phyloP scores from a whole-genome alignment of 345 rosid genomes.

The Pelargonium nanum region DNA sequence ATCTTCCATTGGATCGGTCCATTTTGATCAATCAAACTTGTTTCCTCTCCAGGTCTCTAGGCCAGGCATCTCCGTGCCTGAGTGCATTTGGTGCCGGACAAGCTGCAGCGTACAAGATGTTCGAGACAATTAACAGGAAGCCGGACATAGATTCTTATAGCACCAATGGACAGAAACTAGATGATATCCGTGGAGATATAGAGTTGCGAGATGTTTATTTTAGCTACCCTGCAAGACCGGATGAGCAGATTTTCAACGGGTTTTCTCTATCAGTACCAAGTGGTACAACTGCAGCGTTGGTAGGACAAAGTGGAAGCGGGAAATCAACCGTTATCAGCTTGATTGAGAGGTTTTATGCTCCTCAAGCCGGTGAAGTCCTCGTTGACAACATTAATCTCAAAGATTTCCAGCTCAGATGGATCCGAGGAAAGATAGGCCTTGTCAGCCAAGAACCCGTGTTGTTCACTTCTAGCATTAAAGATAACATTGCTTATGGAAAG shows the following conservation, averaged over 20 bases:
- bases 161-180: constrained; percentile 16
- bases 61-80: constrained; percentile 37
- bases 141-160: constrained; percentile 27
- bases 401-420: constrained; percentile 33
- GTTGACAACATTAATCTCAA: constrained; percentile 31
- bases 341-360: constrained; percentile 40
- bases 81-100: constrained; percentile 31
- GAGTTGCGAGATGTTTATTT: constrained; percentile 28
- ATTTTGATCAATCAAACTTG: background rate
- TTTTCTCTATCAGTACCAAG: constrained; percentile 25
- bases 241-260: constrained; percentile 25
- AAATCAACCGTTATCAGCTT: constrained; percentile 35
- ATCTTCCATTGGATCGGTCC: background rate
- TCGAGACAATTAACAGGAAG: constrained; percentile 27
- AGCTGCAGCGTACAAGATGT: constrained; percentile 40
- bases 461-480: constrained; percentile 30
- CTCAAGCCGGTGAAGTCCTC: constrained; percentile 31
- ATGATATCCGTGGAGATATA: constrained; percentile 27
- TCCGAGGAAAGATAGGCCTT: constrained; percentile 32
- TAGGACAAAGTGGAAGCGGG: constrained; percentile 43
- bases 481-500: constrained; percentile 35
- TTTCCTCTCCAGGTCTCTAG: constrained; percentile 21
- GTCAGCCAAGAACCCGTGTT: constrained; percentile 42
- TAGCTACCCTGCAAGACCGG: constrained; percentile 38
- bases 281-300: constrained; percentile 35